phyloP scores from a whole-genome alignment of 768 basidiomycete species.

The Psilocybe azurescens region DNA sequence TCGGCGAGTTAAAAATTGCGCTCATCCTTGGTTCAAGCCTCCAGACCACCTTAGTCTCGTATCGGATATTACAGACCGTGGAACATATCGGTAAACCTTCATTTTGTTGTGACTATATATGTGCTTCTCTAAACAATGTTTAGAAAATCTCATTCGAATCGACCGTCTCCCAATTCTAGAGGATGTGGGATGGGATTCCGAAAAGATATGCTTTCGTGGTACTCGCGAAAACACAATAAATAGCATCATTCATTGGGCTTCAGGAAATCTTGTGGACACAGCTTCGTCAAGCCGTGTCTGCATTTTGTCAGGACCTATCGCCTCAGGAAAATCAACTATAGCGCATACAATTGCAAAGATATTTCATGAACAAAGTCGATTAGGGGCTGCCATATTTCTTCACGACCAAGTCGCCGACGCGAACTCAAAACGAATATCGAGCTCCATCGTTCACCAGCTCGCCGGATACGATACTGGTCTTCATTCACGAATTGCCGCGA shows the following conservation, averaged over 20 bases:
- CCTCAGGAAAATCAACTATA: constrained; percentile 1
- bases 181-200: constrained; percentile 1
- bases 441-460: constrained; percentile 2
- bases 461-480: not conserved
- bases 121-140: not conserved
- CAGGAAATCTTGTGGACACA: not conserved
- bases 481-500: not conserved
- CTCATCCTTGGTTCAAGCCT: constrained; percentile 2
- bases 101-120: not conserved
- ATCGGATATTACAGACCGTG: not conserved
- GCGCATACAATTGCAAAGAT: not conserved
- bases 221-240: not conserved
- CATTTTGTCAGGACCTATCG: not conserved
- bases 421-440: not conserved
- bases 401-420: not conserved
- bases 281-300: not conserved
- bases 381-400: not conserved
- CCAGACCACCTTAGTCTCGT: constrained; percentile 2
- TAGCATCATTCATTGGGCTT: not conserved
- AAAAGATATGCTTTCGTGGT: not conserved
- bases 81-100: not conserved
- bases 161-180: not conserved
- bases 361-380: constrained; percentile 3
- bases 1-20: constrained; percentile 3
- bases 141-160: constrained; percentile 1